Base-by-base conservation (phyloP, 306 rosid genomes). In the Vigna unguiculata region DNA sequence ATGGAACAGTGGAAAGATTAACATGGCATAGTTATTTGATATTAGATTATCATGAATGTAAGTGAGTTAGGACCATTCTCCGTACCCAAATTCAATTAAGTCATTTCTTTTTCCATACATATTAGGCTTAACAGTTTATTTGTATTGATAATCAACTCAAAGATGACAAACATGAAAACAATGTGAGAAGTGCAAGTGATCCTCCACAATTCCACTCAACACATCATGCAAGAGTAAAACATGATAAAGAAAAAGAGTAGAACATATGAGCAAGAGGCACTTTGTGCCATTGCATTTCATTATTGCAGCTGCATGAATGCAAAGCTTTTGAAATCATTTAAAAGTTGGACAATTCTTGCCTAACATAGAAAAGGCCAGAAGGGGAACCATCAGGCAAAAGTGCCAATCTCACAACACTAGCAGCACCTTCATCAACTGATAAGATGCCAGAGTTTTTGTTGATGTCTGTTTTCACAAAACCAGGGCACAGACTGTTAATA, bases 401-500 rank as follows among this genome's bases (percentile, higher is more conserved):
- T 11, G 83, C 83, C 19, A 81, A 77, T 61, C 71, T 81, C 30
- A 81, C 67, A 25, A 45, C 64, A 77, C 49, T 24, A 4, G 83
- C 52, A 73, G 85, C 85, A 25, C 88, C 85, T 81, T 81, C 61
- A 9, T 68, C 80, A 22, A 19, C 61, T 0, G 81, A 28, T 36
- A 81, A 52, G 19, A 52, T 13, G 53, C 85, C 83, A 11, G 46
- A 73, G 34, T 77, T 59, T 15, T 1, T 4, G 16, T 25, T 81
- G 16, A 84, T 67, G 63, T 84, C 85, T 0, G 83, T 77, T 46
- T 84, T 81, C 36, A 84, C 85, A 43, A 9, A 81, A 11, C 88
- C 88, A 48, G 88, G 85, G 19, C 76, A 84, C 8, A 84, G 53
- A 20, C 75, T 5, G 41, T 81, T 84, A 48, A 74, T 72, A 63